A percentile compares a stretch with the other conserved stretches of the same genome.
phyloP scores from a whole-genome alignment of 345 rosid genomes.

The Salix viminalis region DNA sequence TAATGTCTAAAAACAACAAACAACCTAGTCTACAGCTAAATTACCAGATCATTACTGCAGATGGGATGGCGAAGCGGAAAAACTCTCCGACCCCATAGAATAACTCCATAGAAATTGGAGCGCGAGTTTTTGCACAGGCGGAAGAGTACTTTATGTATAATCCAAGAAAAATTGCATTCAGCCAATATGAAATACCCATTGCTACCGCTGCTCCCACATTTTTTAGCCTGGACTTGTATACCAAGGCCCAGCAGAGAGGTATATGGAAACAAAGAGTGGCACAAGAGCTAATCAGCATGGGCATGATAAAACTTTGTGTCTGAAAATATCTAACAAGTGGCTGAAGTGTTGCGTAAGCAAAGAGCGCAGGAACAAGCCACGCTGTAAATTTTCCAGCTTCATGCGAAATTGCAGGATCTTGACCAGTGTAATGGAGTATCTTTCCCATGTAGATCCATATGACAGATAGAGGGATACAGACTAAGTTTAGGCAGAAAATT shows the following conservation, averaged over 20 bases:
- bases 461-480: conserved; percentile 49
- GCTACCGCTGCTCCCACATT: conserved; percentile 54
- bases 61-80: conserved; percentile 64
- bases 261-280: conserved; percentile 40
- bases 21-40: background rate
- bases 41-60: conserved; percentile 72
- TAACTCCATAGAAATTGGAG: conserved; percentile 34
- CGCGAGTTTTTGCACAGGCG: conserved; percentile 42
- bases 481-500: conserved; percentile 36
- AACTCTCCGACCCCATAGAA: conserved; percentile 51
- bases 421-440: conserved; percentile 46
- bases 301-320: conserved; percentile 49
- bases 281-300: conserved; percentile 51
- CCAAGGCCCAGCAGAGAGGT: conserved; percentile 53
- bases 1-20: background rate
- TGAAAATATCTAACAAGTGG: conserved; percentile 54
- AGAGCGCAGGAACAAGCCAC: conserved; percentile 61
- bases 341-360: conserved; percentile 53
- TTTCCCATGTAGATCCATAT: conserved; percentile 54
- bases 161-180: conserved; percentile 45
- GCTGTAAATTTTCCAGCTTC: conserved; percentile 50
- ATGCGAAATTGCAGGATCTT: conserved; percentile 53
- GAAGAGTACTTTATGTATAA: conserved; percentile 47
- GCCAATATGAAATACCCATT: conserved; percentile 46
- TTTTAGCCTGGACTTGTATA: conserved; percentile 42